These are phyloP conservation scores for Trichosporon asahii DNA, from an alignment of 1,284 basidiomycete species.

Conservation along the genomic window DNA sequence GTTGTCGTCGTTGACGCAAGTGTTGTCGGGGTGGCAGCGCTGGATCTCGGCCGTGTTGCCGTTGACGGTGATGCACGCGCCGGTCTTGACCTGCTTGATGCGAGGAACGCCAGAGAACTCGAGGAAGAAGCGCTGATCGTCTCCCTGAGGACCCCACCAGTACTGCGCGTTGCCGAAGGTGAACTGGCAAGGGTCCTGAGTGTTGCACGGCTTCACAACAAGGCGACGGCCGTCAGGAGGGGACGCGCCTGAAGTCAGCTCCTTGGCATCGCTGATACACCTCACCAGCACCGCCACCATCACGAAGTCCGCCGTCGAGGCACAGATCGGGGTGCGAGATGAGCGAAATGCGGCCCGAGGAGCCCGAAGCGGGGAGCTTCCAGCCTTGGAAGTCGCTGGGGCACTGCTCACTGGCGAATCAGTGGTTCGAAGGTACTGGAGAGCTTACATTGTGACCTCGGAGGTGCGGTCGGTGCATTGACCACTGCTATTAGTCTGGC, in stretches of 20 bases:
- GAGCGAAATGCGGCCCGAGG: background rate
- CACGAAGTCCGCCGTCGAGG: background rate
- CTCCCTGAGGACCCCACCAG: constrained; percentile 11
- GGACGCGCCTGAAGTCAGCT: background rate
- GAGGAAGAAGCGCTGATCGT: background rate
- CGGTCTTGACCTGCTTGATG: background rate
- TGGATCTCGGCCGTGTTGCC: background rate
- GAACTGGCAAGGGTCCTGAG: background rate
- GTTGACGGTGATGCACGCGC: constrained; percentile 2
- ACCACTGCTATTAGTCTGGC: background rate
- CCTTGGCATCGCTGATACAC: background rate
- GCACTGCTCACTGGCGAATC: background rate
- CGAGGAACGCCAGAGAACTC: constrained; percentile 4
- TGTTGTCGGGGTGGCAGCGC: background rate
- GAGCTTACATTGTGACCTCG: background rate
- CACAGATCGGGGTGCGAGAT: constrained; percentile 2
- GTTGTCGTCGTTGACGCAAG: background rate
- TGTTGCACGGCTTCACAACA: constrained; percentile 1
- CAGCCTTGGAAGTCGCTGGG: constrained; percentile 1
- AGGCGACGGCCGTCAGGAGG: background rate
- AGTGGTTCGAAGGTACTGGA: too few relatives aligned
- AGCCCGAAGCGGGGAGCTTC: background rate
- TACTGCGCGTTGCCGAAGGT: constrained; percentile 12
- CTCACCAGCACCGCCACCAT: background rate
- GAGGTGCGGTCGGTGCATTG: constrained; percentile 6